phyloP scores from a whole-genome alignment of 2,329 filamentous ascomycete genomes.

The Paracoccidioides lutzii region DNA sequence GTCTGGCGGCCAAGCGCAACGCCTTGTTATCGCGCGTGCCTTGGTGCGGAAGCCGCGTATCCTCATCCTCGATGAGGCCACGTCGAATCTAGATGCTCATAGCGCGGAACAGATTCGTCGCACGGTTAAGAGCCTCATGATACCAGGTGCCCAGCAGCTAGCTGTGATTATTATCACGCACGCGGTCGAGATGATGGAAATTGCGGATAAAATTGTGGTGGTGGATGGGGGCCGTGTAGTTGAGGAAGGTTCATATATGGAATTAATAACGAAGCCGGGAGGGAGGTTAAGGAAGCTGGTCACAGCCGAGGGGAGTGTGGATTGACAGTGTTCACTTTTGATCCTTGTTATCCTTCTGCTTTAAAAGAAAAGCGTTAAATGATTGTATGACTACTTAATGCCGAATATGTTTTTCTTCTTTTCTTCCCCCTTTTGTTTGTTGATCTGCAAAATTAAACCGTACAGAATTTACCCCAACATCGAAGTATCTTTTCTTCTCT shows the following conservation, averaged over 20 bases:
- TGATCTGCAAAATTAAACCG: too few species aligned
- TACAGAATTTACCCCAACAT: too few species aligned
- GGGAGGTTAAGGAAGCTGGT: slow-evolving; percentile 35
- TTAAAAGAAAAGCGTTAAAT: background rate
- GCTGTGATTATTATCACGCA: slow-evolving; percentile 77
- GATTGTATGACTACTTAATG: too few species aligned
- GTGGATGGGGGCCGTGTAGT: slow-evolving; percentile 54
- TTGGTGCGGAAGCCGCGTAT: slow-evolving; percentile 58
- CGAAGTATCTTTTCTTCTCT: too few species aligned
- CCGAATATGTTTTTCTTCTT: too few species aligned
- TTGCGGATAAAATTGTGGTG: slow-evolving; percentile 61
- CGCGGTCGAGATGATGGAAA: slow-evolving; percentile 70
- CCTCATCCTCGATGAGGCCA: slow-evolving; percentile 77
- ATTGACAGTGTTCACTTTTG: background rate
- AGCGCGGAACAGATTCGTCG: slow-evolving; percentile 51
- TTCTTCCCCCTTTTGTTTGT: too few species aligned
- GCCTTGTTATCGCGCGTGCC: slow-evolving; percentile 68
- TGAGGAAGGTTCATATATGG: slow-evolving; percentile 55
- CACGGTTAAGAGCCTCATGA: slow-evolving; percentile 46
- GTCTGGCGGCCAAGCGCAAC: slow-evolving; percentile 72
- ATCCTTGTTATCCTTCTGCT: background rate
- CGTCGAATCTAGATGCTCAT: slow-evolving; percentile 61
- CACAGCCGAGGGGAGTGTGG: slow-evolving; percentile 24
- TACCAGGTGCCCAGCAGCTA: slow-evolving; percentile 30
- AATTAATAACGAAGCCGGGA: slow-evolving; percentile 38